Conservation (phyloP, 176 grass and related monocot genomes). For the Hsuehochloa calcarea region DNA sequence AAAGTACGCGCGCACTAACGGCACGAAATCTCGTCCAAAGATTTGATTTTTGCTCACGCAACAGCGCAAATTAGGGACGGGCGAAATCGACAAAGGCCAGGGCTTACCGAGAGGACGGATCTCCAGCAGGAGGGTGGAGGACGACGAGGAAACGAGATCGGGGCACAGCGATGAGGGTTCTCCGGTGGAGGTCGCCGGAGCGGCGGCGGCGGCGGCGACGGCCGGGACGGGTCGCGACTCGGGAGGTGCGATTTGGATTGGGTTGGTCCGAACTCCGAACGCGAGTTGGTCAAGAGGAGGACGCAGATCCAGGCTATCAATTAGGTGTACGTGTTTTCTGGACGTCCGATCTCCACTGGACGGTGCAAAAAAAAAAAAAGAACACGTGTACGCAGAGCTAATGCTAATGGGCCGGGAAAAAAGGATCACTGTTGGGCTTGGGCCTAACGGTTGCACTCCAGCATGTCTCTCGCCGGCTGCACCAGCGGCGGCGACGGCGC, state of each 20-base stretch:
- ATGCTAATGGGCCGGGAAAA: neutral
- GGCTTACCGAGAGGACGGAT: slow-evolving; percentile 37
- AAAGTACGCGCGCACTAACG: neutral
- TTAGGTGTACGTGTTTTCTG: neutral
- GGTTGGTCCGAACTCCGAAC: slow-evolving; percentile 15
- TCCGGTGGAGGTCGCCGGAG: neutral
- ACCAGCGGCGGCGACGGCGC: neutral
- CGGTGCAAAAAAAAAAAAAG: neutral
- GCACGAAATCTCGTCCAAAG: neutral
- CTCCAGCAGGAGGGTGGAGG: neutral
- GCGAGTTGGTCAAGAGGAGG: neutral
- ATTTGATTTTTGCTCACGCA: neutral
- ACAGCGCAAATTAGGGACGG: neutral
- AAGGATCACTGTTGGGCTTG: neutral
- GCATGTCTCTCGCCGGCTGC: slow-evolving; percentile 13
- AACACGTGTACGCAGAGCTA: neutral
- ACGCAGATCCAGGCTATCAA: neutral
- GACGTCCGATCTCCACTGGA: neutral
- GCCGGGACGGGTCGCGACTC: neutral
- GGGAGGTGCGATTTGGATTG: neutral
- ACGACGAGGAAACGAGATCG: neutral
- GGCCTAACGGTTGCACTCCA: neutral
- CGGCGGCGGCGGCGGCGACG: neutral
- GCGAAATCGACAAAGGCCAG: neutral
- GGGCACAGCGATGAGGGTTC: neutral